Evolutionary conservation across 2,329 filamentous ascomycete species (phyloP), one percentile per base, ranked within the genome.

Genomic region (Sporothrix mexicana): DNA sequence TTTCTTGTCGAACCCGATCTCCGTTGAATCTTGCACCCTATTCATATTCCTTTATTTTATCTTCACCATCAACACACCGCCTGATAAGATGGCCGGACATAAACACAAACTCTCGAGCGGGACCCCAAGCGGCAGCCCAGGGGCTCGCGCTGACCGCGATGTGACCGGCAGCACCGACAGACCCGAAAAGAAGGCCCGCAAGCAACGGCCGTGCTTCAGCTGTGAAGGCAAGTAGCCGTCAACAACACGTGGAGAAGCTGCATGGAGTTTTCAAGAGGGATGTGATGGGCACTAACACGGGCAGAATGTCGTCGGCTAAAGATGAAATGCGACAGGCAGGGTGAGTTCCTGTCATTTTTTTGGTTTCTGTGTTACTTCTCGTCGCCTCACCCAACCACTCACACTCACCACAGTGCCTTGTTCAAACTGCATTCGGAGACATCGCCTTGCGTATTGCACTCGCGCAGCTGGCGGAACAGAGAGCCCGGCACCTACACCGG

Each of bases 201-300:
- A 72, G 43, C 71, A 72, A 25, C 64, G 71, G 17, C 62, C 62
- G 23, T 72, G 55, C n/a, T 72, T 62, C 43, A 72, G 71, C 17
- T 72, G 71, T 30, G 41, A 51, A 62, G 71, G 64, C 9, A 53
- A 2, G 64, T 41, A 17, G 12, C 53, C 6, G 4, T 15, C 53
- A 57, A 13, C 20, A 17, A 53, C 49, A 20, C 2, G 17, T 8
- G n/a, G 17, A 36, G 30, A 36, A 36, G 30, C 30, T 36, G 30
- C 30, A 36, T 36, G 30, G 7, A 36, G 7, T 36, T 36, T 36
- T 4, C 30, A 36, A 36, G 17, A 8, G 17, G 5, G 8, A 53
- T 15, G 49, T n/a, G 4, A 17, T 53, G 17, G 30, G 30, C 30
- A 53, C 30, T 59, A 13, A 69, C 51, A n/a, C 36, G 7, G 7